Evolutionary conservation across 768 basidiomycete species (phyloP).

Genomic region (Saitozyma sp.): DNA sequence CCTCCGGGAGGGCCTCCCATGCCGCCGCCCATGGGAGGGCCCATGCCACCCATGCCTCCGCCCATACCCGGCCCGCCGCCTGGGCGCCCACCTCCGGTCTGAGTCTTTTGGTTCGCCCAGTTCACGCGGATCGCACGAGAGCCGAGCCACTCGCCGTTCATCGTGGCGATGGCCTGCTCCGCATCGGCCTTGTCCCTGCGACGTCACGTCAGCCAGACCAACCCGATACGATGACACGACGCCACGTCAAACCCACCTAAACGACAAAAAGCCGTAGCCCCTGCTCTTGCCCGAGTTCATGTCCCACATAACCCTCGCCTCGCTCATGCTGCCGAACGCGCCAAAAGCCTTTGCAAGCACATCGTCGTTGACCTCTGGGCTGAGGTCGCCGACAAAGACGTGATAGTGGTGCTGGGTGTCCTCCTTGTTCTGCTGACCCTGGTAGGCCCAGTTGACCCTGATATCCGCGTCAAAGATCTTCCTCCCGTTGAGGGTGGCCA

Average conservation of each 20-base stretch:
- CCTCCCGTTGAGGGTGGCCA: slow-evolving; percentile 95
- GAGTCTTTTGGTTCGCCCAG: slow-evolving; percentile 99
- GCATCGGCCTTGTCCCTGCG: slow-evolving; percentile 92
- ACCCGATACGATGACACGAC: slow-evolving; percentile 2
- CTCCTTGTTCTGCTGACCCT: slow-evolving; percentile 97
- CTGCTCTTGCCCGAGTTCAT: slow-evolving; percentile 99
- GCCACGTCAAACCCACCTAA: slow-evolving; percentile 56
- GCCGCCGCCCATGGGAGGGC: slow-evolving; percentile 55
- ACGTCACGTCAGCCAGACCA: slow-evolving; percentile 3
- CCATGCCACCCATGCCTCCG: slow-evolving; percentile 30
- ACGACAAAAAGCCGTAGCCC: slow-evolving; percentile 97
- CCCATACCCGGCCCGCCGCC: slow-evolving; percentile 18
- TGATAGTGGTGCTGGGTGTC: slow-evolving; percentile 97
- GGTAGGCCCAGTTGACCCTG: slow-evolving; percentile 99
- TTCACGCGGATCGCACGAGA: slow-evolving; percentile 98
- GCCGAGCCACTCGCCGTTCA: slow-evolving; percentile 99
- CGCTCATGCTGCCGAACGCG: slow-evolving; percentile 93
- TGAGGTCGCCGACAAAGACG: slow-evolving; percentile 99
- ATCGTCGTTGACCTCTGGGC: slow-evolving; percentile 97
- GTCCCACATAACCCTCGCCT: slow-evolving; percentile 99
- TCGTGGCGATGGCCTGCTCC: slow-evolving; percentile 97
- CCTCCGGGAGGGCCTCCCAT: slow-evolving; percentile 2
- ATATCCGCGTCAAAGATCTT: slow-evolving; percentile 99
- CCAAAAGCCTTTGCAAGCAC: slow-evolving; percentile 95
- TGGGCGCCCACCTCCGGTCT: slow-evolving; percentile 54